These are phyloP conservation scores for Phialophora macrospora DNA, from an alignment of 2,329 filamentous ascomycete genomes.

Conservation along the genomic window DNA sequence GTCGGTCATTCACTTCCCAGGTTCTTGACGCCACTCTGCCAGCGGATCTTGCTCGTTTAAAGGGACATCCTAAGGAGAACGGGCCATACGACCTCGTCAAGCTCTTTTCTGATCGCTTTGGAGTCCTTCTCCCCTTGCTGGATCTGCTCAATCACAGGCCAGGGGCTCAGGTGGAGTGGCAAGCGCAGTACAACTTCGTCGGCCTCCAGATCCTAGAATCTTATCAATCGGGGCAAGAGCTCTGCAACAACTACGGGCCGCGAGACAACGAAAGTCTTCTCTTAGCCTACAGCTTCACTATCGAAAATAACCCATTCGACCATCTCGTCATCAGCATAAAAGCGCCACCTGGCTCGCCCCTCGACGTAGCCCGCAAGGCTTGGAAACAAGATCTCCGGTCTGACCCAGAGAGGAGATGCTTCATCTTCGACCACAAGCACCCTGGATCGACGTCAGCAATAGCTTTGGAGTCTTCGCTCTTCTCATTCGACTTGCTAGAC, in stretches of 20 bases:
- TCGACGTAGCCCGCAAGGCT: slow-evolving; percentile 44
- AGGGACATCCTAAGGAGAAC: slow-evolving; percentile 37
- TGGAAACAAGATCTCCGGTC: slow-evolving; percentile 42
- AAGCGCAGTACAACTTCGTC: slow-evolving; percentile 49
- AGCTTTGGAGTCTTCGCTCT: slow-evolving; percentile 49
- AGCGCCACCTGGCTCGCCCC: slow-evolving; percentile 47
- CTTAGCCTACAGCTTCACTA: slow-evolving; percentile 54
- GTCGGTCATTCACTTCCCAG: slow-evolving; percentile 52
- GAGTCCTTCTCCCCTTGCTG: slow-evolving; percentile 71
- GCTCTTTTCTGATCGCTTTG: slow-evolving; percentile 63
- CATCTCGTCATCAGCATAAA: slow-evolving; percentile 51
- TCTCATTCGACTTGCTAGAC: slow-evolving; percentile 51
- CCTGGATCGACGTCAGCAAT: slow-evolving; percentile 45
- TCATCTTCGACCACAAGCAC: slow-evolving; percentile 53
- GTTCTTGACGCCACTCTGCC: slow-evolving; percentile 46
- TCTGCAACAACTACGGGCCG: slow-evolving; percentile 74
- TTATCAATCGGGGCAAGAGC: slow-evolving; percentile 58
- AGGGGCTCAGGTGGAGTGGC: slow-evolving; percentile 64
- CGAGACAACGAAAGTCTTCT: slow-evolving; percentile 73
- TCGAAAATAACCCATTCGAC: slow-evolving; percentile 51
- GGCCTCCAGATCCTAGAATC: slow-evolving; percentile 51
- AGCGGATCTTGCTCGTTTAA: slow-evolving; percentile 34
- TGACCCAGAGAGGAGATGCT: slow-evolving; percentile 47
- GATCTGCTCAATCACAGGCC: slow-evolving; percentile 75
- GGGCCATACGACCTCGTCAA: slow-evolving; percentile 44